Base-by-base conservation (phyloP, 2,329 filamentous ascomycete species). In the Fusarium nelsonii region DNA sequence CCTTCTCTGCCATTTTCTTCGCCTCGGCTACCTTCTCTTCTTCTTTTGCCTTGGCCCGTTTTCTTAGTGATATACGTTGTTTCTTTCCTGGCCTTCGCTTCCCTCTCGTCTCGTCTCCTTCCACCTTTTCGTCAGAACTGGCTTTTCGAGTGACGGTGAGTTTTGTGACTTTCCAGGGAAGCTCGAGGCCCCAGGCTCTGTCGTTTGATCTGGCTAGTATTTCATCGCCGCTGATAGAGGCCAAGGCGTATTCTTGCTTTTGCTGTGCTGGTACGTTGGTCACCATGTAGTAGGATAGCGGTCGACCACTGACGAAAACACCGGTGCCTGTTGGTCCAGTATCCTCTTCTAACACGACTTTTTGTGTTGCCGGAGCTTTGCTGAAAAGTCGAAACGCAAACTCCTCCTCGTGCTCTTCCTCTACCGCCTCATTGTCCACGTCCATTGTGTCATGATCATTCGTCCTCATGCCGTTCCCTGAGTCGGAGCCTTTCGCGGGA, bases 301-400 rank as follows among this genome's bases (percentile, higher is more conserved):
- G 84, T 77, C 85, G 44, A 3, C 52, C 40, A 75, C 75, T 44
- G 18, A 76, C 44, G 30, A 83, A 65, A 4, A 59, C 78, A 14
- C 82, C 83, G 14, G 80, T 75, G 9, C 80, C 80, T 5, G 72
- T 59, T 10, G 70, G 74, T n/a, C 76, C 79, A 3, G 79, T 77
- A 28, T 84, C 80, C 37, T 82, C 78, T 20, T 81, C 78, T 18
- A 90, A 78, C 3, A 88, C 76, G 18, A 90, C 82, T 60, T 84
- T 88, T 52, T 82, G 80, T 3, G 79, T 76, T 4, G 81, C 77
- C 7, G 77, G 78, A 18, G 83, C 78, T 44, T 81, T 80, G 65
- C 83, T 82, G 74, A 90, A 90, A 30, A 90, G 82, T 10, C 85
- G 82, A 73, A 90, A 90, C 55, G 84, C 81, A 68, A 88, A 89